Evolutionary conservation across 2,329 filamentous ascomycete species (phyloP), one percentile per base, ranked within the genome.

Genomic region (Fusarium acutatum): DNA sequence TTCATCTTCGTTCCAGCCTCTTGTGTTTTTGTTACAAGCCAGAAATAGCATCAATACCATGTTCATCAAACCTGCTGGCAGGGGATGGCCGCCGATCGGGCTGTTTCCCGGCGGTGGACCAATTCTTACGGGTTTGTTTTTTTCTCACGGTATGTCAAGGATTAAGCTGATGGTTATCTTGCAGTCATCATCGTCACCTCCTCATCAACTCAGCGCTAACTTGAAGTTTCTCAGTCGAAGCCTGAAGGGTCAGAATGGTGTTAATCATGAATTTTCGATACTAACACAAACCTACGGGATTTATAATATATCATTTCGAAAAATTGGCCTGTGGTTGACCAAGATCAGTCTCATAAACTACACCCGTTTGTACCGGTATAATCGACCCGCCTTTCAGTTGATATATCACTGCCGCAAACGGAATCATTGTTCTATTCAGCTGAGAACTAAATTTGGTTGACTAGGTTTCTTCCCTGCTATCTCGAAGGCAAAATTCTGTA

Each of bases 11-110:
- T 58, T 69, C 64, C 65, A 63, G 58, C 58, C 60, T 69, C 57
- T 59, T 47, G 34, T 46, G 40, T 47, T 64, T 60, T 69, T 40
- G 56, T 63, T 63, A 63, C 44, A 50, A 60, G 67, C 71, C 75
- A 77, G 70, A 72, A 77, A 77, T 77, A 74, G 68, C 60, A 76
- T 52, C 64, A 49, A 47, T 47, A 43, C 54, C 66, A 71, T 58
- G 41, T 57, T 62, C 52, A 63, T 58, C 62, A 49, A 53, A 46
- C 46, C 60, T 49, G 57, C 56, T 18, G 24, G 35, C 50, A 40
- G 46, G 49, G 44, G 50, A 50, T 62, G 41, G 67, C 47, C 41
- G 69, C 62, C 69, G 75, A 76, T 77, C 75, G 60, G 71, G 41
- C 59, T 68, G 59, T 63, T 56, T 56, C 60, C 75, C 60, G 58